These are phyloP conservation scores for Gloeostereum incarnatum DNA, from an alignment of 768 basidiomycete species.

Conservation along the genomic window DNA sequence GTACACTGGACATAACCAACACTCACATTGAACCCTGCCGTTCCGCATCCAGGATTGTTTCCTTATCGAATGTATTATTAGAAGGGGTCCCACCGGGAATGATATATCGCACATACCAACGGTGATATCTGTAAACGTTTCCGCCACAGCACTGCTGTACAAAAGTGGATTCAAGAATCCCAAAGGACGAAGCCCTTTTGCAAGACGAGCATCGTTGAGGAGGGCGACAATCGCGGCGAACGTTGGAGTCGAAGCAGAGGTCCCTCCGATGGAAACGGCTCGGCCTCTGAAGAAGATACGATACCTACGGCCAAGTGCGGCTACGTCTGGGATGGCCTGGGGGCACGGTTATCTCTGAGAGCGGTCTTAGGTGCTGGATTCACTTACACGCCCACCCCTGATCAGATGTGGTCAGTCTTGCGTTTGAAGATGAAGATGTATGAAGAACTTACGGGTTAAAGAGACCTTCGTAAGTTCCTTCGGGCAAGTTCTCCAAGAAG, in stretches of 20 bases:
- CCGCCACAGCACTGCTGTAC: constrained; percentile 29
- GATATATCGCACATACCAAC: constrained; percentile 45
- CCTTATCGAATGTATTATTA: background rate
- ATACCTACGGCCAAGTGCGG: constrained; percentile 47
- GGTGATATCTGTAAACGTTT: constrained; percentile 48
- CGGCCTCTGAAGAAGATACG: constrained; percentile 33
- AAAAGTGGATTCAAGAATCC: constrained; percentile 63
- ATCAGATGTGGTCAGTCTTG: background rate
- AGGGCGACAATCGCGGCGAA: constrained; percentile 58
- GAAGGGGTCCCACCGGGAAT: constrained; percentile 27
- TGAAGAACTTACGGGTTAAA: constrained; percentile 41
- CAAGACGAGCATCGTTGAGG: constrained; percentile 53
- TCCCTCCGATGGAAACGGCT: constrained; percentile 40
- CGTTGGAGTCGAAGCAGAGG: constrained; percentile 55
- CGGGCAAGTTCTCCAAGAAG: constrained; percentile 36
- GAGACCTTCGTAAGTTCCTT: constrained; percentile 43
- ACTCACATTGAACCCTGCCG: constrained; percentile 55
- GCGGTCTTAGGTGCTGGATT: background rate
- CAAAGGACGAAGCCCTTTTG: constrained; percentile 29
- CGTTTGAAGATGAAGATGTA: background rate
- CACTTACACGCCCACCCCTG: constrained; percentile 51
- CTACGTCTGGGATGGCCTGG: constrained; percentile 57
- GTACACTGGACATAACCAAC: background rate
- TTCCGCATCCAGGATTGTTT: constrained; percentile 34
- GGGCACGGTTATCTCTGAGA: background rate